Conservation (phyloP, 352 stramenopile genomes). For the Phytophthora fragariaefolia region DNA sequence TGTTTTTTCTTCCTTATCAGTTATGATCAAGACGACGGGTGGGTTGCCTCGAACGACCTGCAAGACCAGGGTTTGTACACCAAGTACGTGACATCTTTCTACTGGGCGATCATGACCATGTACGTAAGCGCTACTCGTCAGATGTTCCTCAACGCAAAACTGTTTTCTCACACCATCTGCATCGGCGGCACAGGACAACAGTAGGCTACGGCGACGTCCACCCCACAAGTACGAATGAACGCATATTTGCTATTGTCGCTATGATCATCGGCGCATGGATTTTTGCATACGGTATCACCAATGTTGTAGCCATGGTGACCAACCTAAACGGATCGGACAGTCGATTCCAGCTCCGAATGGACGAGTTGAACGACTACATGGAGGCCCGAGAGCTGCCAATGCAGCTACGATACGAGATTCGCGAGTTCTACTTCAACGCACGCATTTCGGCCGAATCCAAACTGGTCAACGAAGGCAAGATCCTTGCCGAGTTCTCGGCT, state of each 20-base stretch:
- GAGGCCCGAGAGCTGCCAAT: conserved; percentile 72
- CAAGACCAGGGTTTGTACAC: conserved; percentile 50
- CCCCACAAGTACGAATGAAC: conserved; percentile 59
- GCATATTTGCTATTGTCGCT: conserved; percentile 73
- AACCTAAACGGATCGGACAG: conserved; percentile 75
- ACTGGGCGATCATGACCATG: conserved; percentile 86
- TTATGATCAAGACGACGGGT: conserved; percentile 52
- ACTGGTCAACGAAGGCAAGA: conserved; percentile 73
- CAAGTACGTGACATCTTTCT: conserved; percentile 70
- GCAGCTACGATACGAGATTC: conserved; percentile 79
- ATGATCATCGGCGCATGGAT: conserved; percentile 84
- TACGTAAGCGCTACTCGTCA: conserved; percentile 21
- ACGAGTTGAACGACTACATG: conserved; percentile 88
- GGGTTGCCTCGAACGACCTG: conserved; percentile 49
- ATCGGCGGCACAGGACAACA: conserved; percentile 48
- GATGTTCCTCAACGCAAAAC: background rate
- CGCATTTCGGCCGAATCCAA: conserved; percentile 76
- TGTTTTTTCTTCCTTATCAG: conserved; percentile 74
- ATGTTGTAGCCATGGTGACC: conserved; percentile 70
- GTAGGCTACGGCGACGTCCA: conserved; percentile 80
- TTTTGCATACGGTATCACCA: conserved; percentile 86
- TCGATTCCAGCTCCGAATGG: conserved; percentile 76
- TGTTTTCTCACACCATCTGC: too few relatives aligned
- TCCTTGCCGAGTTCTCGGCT: conserved; percentile 72
- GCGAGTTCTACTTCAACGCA: conserved; percentile 86